Conservation (phyloP, 495 filamentous ascomycete genomes). For the Trichoderma asperelloides region DNA sequence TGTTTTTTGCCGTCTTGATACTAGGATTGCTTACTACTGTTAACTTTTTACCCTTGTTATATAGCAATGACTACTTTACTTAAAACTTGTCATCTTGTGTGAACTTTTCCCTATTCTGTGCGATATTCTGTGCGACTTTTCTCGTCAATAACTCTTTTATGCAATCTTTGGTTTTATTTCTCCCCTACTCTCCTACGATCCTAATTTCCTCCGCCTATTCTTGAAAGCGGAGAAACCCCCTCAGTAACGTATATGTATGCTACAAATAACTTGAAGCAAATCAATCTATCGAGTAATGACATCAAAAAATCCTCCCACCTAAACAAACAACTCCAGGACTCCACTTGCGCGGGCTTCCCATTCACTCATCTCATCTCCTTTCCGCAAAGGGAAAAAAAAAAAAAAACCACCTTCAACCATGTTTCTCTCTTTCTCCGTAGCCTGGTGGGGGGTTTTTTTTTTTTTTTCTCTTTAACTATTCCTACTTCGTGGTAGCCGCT, state of each 20-base stretch:
- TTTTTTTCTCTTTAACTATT: background rate
- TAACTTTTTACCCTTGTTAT: background rate
- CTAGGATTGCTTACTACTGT: background rate
- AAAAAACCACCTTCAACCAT: background rate
- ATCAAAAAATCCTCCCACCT: background rate
- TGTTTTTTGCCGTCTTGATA: conserved; percentile 6
- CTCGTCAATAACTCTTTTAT: background rate
- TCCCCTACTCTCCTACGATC: background rate
- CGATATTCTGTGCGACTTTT: background rate
- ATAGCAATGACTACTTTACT: too few relatives aligned
- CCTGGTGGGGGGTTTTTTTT: too few relatives aligned
- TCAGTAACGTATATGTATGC: background rate
- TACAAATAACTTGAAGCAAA: background rate
- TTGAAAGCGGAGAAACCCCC: background rate
- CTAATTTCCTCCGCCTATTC: background rate
- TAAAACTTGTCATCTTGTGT: too few relatives aligned
- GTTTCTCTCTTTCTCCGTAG: background rate
- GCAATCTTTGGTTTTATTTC: background rate
- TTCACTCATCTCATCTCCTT: background rate
- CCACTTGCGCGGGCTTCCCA: background rate
- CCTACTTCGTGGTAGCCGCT: background rate
- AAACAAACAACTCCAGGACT: background rate
- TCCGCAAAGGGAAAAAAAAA: background rate
- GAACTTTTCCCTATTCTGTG: too few relatives aligned
- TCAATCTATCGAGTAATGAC: background rate